Percentiles rank a stretch among this genome's conserved stretches.
phyloP scores from a whole-genome alignment of 1,284 basidiomycete genomes.

The Quambalaria eucalypti region DNA sequence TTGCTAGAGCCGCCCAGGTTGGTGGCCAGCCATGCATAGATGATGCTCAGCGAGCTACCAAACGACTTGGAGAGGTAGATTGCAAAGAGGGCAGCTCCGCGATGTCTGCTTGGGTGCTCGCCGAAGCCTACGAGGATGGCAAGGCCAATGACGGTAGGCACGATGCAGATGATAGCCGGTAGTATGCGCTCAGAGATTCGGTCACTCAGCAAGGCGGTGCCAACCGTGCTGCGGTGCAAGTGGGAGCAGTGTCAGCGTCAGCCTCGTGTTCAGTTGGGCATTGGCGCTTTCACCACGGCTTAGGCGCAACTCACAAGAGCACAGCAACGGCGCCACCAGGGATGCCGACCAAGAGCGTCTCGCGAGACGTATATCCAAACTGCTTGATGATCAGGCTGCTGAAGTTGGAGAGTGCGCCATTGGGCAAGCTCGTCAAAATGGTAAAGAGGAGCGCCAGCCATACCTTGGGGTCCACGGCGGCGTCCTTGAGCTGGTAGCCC shows the following conservation, averaged over 20 bases:
- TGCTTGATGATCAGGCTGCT: conserved; percentile 7
- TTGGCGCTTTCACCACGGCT: not conserved
- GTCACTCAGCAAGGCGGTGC: conserved; percentile 52
- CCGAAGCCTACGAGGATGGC: conserved; percentile 57
- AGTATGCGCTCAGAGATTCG: conserved; percentile 52
- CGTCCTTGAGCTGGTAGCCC: conserved; percentile 10
- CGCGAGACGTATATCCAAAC: conserved; percentile 61
- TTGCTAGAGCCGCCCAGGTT: conserved; percentile 63
- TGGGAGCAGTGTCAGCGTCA: not conserved
- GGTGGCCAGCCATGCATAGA: conserved; percentile 61
- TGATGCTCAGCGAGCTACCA: conserved; percentile 56
- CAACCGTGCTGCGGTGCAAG: conserved; percentile 45
- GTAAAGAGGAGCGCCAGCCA: not conserved
- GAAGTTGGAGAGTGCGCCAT: conserved; percentile 11
- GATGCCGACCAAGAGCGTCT: conserved; percentile 58
- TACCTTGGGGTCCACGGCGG: not conserved
- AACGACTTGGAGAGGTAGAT: conserved; percentile 53
- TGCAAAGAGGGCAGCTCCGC: conserved; percentile 59
- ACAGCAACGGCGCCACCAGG: conserved; percentile 56
- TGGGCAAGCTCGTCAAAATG: conserved; percentile 1
- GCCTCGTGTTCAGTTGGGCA: not conserved
- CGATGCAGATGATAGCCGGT: conserved; percentile 57
- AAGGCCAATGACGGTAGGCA: conserved; percentile 58
- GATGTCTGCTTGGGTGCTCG: conserved; percentile 50
- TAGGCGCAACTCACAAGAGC: conserved; percentile 29